Conservation (phyloP, 805 yeast species). For the Naumovozyma baii region DNA sequence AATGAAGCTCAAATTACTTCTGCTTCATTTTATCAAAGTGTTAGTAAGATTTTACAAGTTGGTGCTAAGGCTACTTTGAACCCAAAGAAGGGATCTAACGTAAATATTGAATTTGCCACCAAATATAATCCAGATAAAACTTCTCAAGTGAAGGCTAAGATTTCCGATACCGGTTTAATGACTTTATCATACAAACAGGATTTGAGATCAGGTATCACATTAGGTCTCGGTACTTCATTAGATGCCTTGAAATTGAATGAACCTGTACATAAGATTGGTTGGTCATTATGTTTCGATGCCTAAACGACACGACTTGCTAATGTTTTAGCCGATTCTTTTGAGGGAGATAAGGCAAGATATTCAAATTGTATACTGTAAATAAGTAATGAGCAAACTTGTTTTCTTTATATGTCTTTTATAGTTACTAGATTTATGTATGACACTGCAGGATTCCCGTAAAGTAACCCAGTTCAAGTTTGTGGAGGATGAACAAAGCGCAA, state of each 20-base stretch:
- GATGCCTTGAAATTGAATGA: conserved; percentile 92
- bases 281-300: conserved; percentile 87
- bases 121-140: conserved; percentile 83
- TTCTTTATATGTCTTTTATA: too few relatives aligned
- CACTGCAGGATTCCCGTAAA: too few relatives aligned
- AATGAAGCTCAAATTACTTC: conserved; percentile 81
- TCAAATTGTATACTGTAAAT: neutral
- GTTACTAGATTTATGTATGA: too few relatives aligned
- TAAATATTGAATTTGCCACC: conserved; percentile 90
- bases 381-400: too few relatives aligned
- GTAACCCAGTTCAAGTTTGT: too few relatives aligned
- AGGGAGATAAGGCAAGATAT: neutral
- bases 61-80: conserved; percentile 98
- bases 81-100: conserved; percentile 61
- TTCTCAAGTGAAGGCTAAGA: conserved; percentile 91
- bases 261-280: conserved; percentile 96
- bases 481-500: too few relatives aligned
- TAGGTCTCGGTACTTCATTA: conserved; percentile 94
- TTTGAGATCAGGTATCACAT: conserved; percentile 90
- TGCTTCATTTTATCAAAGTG: conserved; percentile 96
- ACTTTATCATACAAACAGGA: conserved; percentile 90
- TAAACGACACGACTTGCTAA: conserved; percentile 32
- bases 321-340: too few relatives aligned
- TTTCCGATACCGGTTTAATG: conserved; percentile 91
- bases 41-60: conserved; percentile 82